Evolutionary conservation across 441 rosid genomes (phyloP).

Genomic region (Populus tomentosa): DNA sequence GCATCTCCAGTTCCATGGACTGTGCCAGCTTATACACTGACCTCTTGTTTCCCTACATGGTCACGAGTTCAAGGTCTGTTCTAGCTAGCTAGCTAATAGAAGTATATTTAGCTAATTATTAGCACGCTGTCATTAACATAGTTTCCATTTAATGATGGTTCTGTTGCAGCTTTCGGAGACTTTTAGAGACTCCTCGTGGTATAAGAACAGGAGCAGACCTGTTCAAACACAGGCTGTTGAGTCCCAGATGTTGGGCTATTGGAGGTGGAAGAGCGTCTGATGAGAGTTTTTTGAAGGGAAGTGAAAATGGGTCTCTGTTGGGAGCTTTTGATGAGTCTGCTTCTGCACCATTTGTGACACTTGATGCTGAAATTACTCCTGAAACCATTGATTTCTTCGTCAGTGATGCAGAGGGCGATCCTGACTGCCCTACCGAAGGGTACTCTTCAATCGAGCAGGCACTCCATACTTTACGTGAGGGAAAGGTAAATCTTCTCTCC

Average conservation of each 20-base stretch:
- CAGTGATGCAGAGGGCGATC: slow-evolving; percentile 91
- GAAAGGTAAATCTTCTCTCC: slow-evolving; percentile 36
- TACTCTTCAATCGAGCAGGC: slow-evolving; percentile 66
- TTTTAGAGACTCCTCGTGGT: no score
- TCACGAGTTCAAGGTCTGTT: slow-evolving; percentile 35
- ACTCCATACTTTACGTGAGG: slow-evolving; percentile 47
- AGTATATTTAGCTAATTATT: neutral
- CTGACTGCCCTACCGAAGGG: slow-evolving; percentile 83
- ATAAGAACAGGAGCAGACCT: slow-evolving; percentile 7
- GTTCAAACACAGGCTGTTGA: slow-evolving; percentile 28
- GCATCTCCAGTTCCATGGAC: slow-evolving; percentile 37
- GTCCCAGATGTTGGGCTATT: slow-evolving; percentile 26
- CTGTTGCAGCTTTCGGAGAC: slow-evolving; percentile 35
- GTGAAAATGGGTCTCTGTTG: slow-evolving; percentile 38
- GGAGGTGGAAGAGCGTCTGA: slow-evolving; percentile 42
- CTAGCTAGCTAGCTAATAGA: neutral
- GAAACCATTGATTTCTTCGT: slow-evolving; percentile 77
- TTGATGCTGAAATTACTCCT: slow-evolving; percentile 52
- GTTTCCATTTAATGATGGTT: neutral
- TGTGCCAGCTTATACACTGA: slow-evolving; percentile 32
- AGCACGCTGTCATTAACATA: neutral
- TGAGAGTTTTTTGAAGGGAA: slow-evolving; percentile 32
- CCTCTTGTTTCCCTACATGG: slow-evolving; percentile 18
- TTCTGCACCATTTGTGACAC: slow-evolving; percentile 39
- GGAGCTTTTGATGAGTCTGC: slow-evolving; percentile 32